Conservation (phyloP, 2,329 filamentous ascomycete species). For the Pezicula neosporulosa region DNA sequence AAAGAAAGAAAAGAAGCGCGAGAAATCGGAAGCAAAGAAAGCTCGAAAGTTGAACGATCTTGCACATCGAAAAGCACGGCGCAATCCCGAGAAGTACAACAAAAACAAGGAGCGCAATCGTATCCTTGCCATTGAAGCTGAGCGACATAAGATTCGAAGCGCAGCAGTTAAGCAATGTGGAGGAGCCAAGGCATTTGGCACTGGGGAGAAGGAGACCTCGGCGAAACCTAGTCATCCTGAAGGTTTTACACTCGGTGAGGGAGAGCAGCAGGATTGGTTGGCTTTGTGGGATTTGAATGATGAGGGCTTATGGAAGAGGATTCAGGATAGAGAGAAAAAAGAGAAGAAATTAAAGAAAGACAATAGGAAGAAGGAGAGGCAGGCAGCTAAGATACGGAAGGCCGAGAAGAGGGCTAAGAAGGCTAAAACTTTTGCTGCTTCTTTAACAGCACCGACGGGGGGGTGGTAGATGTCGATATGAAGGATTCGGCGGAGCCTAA, state of each 20-base stretch:
- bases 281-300: conserved; percentile 30
- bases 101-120: background rate
- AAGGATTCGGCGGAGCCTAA: too few species aligned
- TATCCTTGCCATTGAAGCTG: background rate
- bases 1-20: background rate
- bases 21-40: background rate
- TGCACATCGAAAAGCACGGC: too few species aligned
- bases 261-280: conserved; percentile 29
- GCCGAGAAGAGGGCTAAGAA: background rate
- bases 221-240: conserved; percentile 25
- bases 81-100: too few species aligned
- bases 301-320: conserved; percentile 22
- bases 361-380: conserved; percentile 6
- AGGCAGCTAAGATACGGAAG: conserved; percentile 14
- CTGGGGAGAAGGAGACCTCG: background rate
- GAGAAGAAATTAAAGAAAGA: conserved; percentile 12
- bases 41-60: too few species aligned
- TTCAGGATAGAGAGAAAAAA: conserved; percentile 15
- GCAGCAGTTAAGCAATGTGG: background rate
- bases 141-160: too few species aligned
- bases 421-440: background rate
- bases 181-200: background rate
- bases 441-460: background rate
- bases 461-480: background rate
- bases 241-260: conserved; percentile 21